Conservation (phyloP, 2,329 filamentous ascomycete species). For the Calcarisporium arbuscula region DNA sequence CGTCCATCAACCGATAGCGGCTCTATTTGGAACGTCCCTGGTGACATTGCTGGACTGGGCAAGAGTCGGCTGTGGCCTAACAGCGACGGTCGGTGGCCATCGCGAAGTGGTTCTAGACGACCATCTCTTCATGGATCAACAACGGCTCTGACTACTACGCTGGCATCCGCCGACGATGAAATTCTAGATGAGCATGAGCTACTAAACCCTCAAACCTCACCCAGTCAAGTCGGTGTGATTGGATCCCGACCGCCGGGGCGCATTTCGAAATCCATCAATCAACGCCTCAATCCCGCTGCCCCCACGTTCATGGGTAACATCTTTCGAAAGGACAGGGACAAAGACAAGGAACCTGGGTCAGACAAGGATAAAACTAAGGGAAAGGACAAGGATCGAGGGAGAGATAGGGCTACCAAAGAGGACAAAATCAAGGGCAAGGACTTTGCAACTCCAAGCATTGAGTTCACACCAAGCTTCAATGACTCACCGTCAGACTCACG, state of each 20-base stretch:
- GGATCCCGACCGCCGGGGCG: slow-evolving; percentile 64
- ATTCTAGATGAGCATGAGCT: slow-evolving; percentile 54
- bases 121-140: slow-evolving; percentile 76
- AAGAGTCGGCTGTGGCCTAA: slow-evolving; percentile 62
- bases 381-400: slow-evolving; percentile 26
- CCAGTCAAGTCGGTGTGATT: slow-evolving; percentile 63
- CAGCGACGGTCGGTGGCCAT: slow-evolving; percentile 45
- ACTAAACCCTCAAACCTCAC: slow-evolving; percentile 43
- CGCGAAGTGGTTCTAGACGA: slow-evolving; percentile 68
- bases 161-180: slow-evolving; percentile 59
- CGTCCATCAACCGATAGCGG: slow-evolving; percentile 74
- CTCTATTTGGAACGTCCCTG: slow-evolving; percentile 62
- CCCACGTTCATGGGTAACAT: slow-evolving; percentile 79
- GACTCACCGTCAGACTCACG: slow-evolving; percentile 48
- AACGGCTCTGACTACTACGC: slow-evolving; percentile 51
- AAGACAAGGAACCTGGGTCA: slow-evolving; percentile 29
- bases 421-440: slow-evolving; percentile 32
- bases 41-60: slow-evolving; percentile 35
- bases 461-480: slow-evolving; percentile 28
- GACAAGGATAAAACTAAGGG: slow-evolving; percentile 8
- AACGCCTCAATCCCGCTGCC: slow-evolving; percentile 76
- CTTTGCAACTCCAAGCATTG: slow-evolving; percentile 30
- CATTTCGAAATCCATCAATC: slow-evolving; percentile 41
- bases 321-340: slow-evolving; percentile 38
- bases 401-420: slow-evolving; percentile 28